phyloP scores from a whole-genome alignment of 2,329 filamentous ascomycete species.

The Hypoxylon sp. region DNA sequence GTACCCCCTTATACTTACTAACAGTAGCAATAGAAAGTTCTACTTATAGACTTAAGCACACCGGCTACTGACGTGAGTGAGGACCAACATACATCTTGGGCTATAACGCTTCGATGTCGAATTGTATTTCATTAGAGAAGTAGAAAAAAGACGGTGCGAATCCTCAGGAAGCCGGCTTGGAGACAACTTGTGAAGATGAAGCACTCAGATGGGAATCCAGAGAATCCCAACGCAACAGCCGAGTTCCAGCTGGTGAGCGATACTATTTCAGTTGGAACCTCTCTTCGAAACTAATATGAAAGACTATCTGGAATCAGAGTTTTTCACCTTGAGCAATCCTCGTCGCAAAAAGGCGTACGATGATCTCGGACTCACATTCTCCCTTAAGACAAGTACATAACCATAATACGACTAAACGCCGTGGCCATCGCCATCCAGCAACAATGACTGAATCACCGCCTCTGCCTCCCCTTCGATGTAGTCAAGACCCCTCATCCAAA shows the following conservation, averaged over 20 bases:
- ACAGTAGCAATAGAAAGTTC: slow-evolving; percentile 5
- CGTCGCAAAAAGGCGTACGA: slow-evolving; percentile 29
- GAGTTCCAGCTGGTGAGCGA: slow-evolving; percentile 46
- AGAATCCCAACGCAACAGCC: slow-evolving; percentile 47
- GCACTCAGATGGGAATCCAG: slow-evolving; percentile 49
- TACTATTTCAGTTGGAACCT: too few species aligned
- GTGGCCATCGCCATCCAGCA: not conserved
- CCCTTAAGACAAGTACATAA: not conserved
- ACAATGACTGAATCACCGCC: not conserved
- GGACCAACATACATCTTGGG: slow-evolving; percentile 3
- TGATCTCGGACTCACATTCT: not conserved
- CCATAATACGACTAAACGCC: too few species aligned
- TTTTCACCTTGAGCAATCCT: slow-evolving; percentile 43
- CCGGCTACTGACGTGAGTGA: not conserved
- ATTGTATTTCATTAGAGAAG: not conserved
- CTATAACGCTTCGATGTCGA: not conserved
- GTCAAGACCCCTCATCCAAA: not conserved
- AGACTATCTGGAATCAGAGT: slow-evolving; percentile 45
- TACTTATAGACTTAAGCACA: slow-evolving; percentile 6
- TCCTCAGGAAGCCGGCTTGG: slow-evolving; percentile 35
- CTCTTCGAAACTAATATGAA: not conserved
- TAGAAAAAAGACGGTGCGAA: not conserved
- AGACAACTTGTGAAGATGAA: slow-evolving; percentile 44
- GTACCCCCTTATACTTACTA: too few species aligned
- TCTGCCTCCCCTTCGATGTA: not conserved